Evolutionary conservation across 139 green algal genomes (phyloP).

Genomic region (Limnomonas spitsbergensis): DNA sequence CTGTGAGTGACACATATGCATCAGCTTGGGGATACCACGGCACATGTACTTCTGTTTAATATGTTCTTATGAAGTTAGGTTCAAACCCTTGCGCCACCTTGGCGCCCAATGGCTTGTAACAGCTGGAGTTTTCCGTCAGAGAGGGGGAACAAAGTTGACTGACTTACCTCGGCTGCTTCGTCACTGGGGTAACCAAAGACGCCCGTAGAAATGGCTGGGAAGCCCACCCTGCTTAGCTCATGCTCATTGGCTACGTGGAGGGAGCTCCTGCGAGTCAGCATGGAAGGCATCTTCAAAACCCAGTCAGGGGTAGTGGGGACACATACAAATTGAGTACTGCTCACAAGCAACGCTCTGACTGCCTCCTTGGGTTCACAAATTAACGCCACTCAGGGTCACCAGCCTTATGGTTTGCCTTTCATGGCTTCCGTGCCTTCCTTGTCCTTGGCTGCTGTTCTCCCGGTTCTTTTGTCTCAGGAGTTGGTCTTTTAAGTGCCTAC

Average conservation of each 20-base stretch:
- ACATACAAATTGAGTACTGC: not conserved
- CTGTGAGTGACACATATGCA: too few relatives aligned
- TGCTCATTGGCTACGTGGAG: conserved; percentile 18
- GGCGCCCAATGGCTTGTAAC: not conserved
- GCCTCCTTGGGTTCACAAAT: too few relatives aligned
- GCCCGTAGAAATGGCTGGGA: conserved; percentile 85
- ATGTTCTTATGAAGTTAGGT: not conserved
- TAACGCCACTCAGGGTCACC: not conserved
- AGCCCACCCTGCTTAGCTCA: conserved; percentile 64
- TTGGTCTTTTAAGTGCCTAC: not conserved
- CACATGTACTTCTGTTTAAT: not conserved
- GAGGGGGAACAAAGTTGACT: not conserved
- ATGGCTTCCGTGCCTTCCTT: too few relatives aligned
- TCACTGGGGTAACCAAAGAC: conserved; percentile 78
- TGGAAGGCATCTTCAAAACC: too few relatives aligned
- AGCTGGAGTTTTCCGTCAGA: not conserved
- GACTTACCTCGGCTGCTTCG: conserved; percentile 62
- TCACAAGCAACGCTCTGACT: too few relatives aligned
- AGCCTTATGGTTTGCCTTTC: too few relatives aligned
- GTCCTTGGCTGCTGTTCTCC: too few relatives aligned
- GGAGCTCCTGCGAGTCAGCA: not conserved
- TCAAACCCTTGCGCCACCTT: not conserved
- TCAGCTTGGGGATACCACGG: not conserved
- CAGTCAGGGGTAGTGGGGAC: too few relatives aligned
- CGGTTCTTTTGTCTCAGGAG: too few relatives aligned